phyloP scores from a whole-genome alignment of 495 filamentous ascomycete genomes.

The Aspergillus homomorphus region DNA sequence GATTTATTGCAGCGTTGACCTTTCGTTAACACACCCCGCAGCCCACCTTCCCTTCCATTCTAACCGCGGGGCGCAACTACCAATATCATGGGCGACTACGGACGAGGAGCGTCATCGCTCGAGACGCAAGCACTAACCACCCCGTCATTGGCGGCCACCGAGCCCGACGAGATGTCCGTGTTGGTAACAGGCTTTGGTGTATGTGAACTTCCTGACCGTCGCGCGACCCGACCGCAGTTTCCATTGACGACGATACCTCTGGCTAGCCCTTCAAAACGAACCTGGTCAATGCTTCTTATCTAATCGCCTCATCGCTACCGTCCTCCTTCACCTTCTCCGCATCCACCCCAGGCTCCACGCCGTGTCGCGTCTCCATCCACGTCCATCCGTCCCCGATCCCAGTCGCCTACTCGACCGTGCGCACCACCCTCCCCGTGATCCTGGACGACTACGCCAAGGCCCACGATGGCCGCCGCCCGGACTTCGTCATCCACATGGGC shows the following conservation, averaged over 20 bases:
- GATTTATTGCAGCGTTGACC: no score
- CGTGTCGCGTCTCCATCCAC: constrained; percentile 60
- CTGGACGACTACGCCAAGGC: constrained; percentile 35
- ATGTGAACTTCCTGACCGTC: constrained; percentile 30
- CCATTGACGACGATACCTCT: neutral
- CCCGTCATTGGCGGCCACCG: constrained; percentile 15
- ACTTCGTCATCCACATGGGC: constrained; percentile 74
- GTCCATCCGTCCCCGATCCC: constrained; percentile 64
- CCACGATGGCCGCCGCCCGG: constrained; percentile 48
- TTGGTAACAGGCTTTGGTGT: constrained; percentile 73
- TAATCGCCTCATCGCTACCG: constrained; percentile 58
- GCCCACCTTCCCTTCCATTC: no score
- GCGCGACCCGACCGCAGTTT: neutral
- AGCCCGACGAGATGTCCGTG: constrained; percentile 55
- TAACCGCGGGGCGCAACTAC: neutral
- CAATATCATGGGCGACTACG: constrained; percentile 44
- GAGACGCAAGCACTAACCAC: constrained; percentile 15
- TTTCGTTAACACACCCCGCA: no score
- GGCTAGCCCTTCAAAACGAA: constrained; percentile 64
- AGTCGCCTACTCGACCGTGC: constrained; percentile 66
- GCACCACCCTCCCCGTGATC: constrained; percentile 57
- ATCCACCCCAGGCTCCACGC: constrained; percentile 10
- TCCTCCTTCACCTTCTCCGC: constrained; percentile 29
- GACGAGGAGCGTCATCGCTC: constrained; percentile 22
- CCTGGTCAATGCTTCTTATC: constrained; percentile 67